Evolutionary conservation across 331 rosid species (phyloP).

Genomic region (Rosa hybrid): DNA sequence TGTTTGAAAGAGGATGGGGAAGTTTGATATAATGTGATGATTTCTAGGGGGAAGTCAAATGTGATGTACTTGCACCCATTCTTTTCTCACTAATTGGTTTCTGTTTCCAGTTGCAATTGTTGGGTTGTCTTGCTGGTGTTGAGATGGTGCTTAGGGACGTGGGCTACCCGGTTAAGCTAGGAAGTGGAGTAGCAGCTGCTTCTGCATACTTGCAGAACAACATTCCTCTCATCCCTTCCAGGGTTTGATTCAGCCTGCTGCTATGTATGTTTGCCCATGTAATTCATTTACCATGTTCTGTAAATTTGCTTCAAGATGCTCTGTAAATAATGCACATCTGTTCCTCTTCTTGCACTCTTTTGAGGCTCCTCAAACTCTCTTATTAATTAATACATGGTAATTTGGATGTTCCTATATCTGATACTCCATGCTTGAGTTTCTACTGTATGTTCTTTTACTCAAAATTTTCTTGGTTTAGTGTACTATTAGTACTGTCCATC

Average conservation of each 20-base stretch:
- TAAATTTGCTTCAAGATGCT: slow-evolving; percentile 33
- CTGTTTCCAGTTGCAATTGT: slow-evolving; percentile 78
- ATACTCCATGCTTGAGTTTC: not conserved
- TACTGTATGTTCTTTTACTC: not conserved
- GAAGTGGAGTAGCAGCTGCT: slow-evolving; percentile 98
- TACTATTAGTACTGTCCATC: not conserved
- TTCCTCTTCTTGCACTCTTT: slow-evolving; percentile 41
- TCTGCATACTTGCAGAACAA: slow-evolving; percentile 75
- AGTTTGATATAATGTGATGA: not conserved
- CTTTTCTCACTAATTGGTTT: not conserved
- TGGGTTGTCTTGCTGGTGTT: slow-evolving; percentile 99
- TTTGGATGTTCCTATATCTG: slow-evolving; percentile 4
- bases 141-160: slow-evolving; percentile 96
- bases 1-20: not conserved
- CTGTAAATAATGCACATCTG: slow-evolving; percentile 45
- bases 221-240: slow-evolving; percentile 85
- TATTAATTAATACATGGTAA: slow-evolving; percentile 16
- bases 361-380: slow-evolving; percentile 41
- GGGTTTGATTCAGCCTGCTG: slow-evolving; percentile 43
- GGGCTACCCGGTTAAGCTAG: slow-evolving; percentile 92
- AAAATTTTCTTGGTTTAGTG: not conserved
- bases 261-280: slow-evolving; percentile 22
- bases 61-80: not conserved
- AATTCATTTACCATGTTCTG: slow-evolving; percentile 24
- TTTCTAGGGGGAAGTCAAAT: not conserved